Conservation (phyloP, 768 basidiomycete genomes). For the Suillus decipiens region DNA sequence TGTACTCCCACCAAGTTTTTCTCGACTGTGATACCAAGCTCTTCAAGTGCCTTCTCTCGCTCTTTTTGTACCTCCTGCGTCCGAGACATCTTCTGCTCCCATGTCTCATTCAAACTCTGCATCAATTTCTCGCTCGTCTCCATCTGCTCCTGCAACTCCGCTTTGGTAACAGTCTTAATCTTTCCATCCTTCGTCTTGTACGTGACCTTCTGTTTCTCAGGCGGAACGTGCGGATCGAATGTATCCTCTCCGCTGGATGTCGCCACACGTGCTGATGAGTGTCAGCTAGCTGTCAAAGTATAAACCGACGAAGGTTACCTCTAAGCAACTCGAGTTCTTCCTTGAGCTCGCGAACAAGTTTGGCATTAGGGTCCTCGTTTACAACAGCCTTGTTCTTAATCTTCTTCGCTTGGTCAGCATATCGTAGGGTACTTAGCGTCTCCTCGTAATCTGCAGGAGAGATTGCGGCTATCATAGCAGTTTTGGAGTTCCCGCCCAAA, state of each 20-base stretch:
- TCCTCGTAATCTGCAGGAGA: constrained; percentile 99
- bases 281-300: constrained; percentile 14
- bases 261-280: constrained; percentile 66
- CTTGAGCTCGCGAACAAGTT: constrained; percentile 97
- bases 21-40: constrained; percentile 96
- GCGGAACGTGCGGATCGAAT: constrained; percentile 87
- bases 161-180: constrained; percentile 94
- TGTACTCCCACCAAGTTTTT: constrained; percentile 96
- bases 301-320: constrained; percentile 45
- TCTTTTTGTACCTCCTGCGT: constrained; percentile 96
- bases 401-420: constrained; percentile 99
- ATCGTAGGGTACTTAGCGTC: constrained; percentile 93
- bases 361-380: constrained; percentile 99
- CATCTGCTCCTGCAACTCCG: constrained; percentile 96
- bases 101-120: constrained; percentile 91
- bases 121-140: constrained; percentile 94
- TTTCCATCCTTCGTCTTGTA: constrained; percentile 92
- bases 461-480: constrained; percentile 99
- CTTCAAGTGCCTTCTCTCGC: constrained; percentile 96
- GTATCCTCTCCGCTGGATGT: constrained; percentile 67
- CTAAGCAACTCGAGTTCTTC: constrained; percentile 94
- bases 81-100: constrained; percentile 91
- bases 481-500: constrained; percentile 95
- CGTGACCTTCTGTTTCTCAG: constrained; percentile 93
- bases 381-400: constrained; percentile 99